phyloP scores from a whole-genome alignment of 306 rosid genomes.

The Vigna nakashimae region DNA sequence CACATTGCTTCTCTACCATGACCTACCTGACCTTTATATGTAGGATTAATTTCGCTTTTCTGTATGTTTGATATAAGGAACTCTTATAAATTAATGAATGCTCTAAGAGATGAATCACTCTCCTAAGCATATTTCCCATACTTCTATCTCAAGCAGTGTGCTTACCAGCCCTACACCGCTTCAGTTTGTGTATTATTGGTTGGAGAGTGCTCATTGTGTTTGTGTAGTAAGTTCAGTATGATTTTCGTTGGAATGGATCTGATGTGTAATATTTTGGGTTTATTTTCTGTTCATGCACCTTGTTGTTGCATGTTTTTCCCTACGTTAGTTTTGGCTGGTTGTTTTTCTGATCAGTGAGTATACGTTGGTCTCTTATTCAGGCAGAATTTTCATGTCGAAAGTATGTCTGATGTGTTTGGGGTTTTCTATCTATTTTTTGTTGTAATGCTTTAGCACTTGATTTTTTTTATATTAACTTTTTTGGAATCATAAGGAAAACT shows the following conservation, averaged over 20 bases:
- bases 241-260: constrained; percentile 23
- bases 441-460: not conserved
- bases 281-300: constrained; percentile 21
- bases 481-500: not conserved
- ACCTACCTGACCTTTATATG: too few relatives aligned
- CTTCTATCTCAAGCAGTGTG: not conserved
- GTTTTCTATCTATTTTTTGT: not conserved
- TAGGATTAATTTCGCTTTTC: too few relatives aligned
- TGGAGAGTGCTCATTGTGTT: constrained; percentile 11
- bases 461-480: constrained; percentile 12
- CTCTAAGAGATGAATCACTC: too few relatives aligned
- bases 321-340: too few relatives aligned
- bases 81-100: too few relatives aligned
- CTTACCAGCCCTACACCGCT: not conserved
- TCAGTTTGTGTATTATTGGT: not conserved
- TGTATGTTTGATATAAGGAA: too few relatives aligned
- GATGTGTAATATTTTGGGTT: not conserved
- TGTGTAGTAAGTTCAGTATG: constrained; percentile 2
- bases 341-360: constrained; percentile 14
- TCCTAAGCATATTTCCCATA: too few relatives aligned
- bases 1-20: too few relatives aligned
- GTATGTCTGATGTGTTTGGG: constrained; percentile 10
- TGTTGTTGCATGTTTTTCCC: not conserved
- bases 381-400: constrained; percentile 5
- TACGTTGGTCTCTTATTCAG: not conserved